These are phyloP conservation scores for Rubus parviflorus DNA, from an alignment of 306 rosid genomes.

Conservation along the genomic window DNA sequence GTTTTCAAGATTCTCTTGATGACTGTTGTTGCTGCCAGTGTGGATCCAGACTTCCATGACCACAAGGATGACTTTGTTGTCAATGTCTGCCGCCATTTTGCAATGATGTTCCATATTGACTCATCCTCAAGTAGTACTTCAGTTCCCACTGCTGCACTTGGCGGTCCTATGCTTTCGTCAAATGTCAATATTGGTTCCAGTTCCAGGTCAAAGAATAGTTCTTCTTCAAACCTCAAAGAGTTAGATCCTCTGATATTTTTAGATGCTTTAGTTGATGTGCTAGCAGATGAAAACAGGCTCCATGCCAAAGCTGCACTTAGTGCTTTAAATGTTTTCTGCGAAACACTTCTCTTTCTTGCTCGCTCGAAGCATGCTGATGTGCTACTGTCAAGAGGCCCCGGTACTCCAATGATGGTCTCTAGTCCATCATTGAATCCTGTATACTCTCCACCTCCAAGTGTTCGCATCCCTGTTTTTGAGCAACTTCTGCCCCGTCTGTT, in stretches of 20 bases:
- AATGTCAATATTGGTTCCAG: conserved; percentile 54
- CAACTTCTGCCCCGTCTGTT: conserved; percentile 94
- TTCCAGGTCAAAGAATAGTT: conserved; percentile 59
- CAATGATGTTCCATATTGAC: conserved; percentile 80
- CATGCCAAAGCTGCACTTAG: conserved; percentile 93
- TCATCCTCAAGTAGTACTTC: conserved; percentile 54
- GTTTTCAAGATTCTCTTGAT: conserved; percentile 88
- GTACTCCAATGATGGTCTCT: conserved; percentile 97
- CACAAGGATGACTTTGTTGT: conserved; percentile 81
- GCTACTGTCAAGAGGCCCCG: conserved; percentile 85
- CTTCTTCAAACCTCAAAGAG: conserved; percentile 86
- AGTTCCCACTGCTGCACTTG: conserved; percentile 45
- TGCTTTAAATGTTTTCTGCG: conserved; percentile 86
- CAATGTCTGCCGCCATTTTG: conserved; percentile 96
- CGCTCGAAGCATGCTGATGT: conserved; percentile 95
- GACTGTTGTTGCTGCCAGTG: conserved; percentile 88
- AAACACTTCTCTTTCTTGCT: conserved; percentile 87
- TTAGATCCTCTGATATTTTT: conserved; percentile 90
- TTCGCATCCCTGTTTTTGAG: conserved; percentile 91
- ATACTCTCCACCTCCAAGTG: conserved; percentile 97
- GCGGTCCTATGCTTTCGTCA: conserved; percentile 59
- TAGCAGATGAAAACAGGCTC: conserved; percentile 90
- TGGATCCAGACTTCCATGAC: conserved; percentile 81
- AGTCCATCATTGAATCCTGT: conserved; percentile 98
- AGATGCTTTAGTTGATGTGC: conserved; percentile 97